phyloP scores from a whole-genome alignment of 441 rosid genomes.

The Syzygium syzygioides region DNA sequence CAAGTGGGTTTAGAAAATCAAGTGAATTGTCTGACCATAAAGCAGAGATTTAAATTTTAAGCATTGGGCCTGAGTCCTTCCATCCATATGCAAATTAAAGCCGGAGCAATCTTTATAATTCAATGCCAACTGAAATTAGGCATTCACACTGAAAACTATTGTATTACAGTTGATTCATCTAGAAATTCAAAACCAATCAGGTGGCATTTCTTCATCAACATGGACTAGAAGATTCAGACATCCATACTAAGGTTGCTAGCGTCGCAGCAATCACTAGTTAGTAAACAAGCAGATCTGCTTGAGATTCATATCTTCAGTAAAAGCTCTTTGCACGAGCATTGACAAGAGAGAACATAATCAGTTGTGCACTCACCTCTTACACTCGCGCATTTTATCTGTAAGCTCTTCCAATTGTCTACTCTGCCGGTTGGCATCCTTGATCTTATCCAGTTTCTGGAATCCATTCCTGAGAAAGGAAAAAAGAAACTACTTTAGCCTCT shows the following conservation, averaged over 20 bases:
- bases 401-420: slow-evolving; percentile 93
- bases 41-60: not conserved
- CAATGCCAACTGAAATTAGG: not conserved
- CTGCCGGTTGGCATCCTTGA: slow-evolving; percentile 81
- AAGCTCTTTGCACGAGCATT: not conserved
- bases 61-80: not conserved
- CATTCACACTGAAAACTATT: not conserved
- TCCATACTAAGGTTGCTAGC: not conserved
- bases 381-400: slow-evolving; percentile 86
- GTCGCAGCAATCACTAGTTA: not conserved
- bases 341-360: not conserved
- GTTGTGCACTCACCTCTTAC: slow-evolving; percentile 58
- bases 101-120: not conserved
- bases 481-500: not conserved
- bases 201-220: not conserved
- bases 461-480: slow-evolving; percentile 52
- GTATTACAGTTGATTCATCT: not conserved
- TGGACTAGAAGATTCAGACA: not conserved
- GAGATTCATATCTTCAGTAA: not conserved
- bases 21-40: not conserved
- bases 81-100: not conserved
- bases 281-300: not conserved
- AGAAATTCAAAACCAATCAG: not conserved
- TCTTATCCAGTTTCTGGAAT: slow-evolving; percentile 93
- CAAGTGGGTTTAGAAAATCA: not conserved